phyloP scores from a whole-genome alignment of 352 stramenopile species.

The Globisporangium emineosum region DNA sequence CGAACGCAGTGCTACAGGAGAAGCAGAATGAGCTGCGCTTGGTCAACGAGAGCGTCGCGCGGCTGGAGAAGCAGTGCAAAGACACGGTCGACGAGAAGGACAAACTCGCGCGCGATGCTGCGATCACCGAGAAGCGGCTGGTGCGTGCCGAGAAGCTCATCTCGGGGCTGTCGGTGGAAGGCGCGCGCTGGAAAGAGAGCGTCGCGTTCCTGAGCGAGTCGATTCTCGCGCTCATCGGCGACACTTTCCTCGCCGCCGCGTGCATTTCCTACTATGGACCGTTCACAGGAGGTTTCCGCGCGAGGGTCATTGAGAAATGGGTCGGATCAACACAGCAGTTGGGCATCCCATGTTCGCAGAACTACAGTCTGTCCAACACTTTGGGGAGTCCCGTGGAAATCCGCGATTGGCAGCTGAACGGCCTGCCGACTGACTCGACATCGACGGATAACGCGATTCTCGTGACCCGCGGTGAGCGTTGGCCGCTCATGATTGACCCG shows the following conservation, averaged over 20 bases:
- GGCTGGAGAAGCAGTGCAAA: slow-evolving; percentile 88
- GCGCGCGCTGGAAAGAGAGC: slow-evolving; percentile 90
- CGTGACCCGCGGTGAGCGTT: slow-evolving; percentile 86
- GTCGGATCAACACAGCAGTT: slow-evolving; percentile 55
- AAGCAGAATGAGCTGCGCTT: slow-evolving; percentile 87
- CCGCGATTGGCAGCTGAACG: slow-evolving; percentile 91
- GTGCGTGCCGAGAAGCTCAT: slow-evolving; percentile 91
- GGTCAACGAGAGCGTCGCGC: slow-evolving; percentile 90
- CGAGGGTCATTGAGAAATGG: slow-evolving; percentile 78
- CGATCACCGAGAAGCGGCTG: slow-evolving; percentile 87
- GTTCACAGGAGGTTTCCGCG: slow-evolving; percentile 89
- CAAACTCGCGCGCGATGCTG: slow-evolving; percentile 78
- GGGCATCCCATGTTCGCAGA: slow-evolving; percentile 66
- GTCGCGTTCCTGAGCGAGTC: slow-evolving; percentile 76
- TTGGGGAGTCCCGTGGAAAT: slow-evolving; percentile 91
- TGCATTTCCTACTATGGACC: slow-evolving; percentile 94
- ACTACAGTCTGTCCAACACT: slow-evolving; percentile 71
- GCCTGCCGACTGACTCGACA: slow-evolving; percentile 88
- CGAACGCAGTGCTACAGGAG: slow-evolving; percentile 81
- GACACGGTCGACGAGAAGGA: slow-evolving; percentile 92
- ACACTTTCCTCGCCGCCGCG: slow-evolving; percentile 91
- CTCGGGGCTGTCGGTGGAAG: slow-evolving; percentile 86
- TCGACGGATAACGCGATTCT: slow-evolving; percentile 93
- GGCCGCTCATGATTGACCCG: slow-evolving; percentile 94
- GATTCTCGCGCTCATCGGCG: slow-evolving; percentile 84